These are phyloP conservation scores for Fusarium graminum DNA, from an alignment of 2,329 filamentous ascomycete genomes.

Conservation along the genomic window DNA sequence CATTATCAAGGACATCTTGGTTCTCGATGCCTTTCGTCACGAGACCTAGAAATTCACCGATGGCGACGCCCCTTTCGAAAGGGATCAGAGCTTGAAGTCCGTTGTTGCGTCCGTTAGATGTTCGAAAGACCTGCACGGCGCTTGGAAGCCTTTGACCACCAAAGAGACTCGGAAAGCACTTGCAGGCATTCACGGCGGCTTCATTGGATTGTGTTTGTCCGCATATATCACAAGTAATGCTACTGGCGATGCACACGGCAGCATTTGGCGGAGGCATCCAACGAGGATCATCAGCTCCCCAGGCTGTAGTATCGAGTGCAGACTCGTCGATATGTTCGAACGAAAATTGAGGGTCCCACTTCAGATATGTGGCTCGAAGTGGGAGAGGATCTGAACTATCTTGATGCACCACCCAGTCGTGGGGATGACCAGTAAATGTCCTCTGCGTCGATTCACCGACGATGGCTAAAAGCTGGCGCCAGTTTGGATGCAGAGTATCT, in stretches of 20 bases:
- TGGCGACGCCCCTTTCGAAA: not conserved
- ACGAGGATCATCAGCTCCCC: slow-evolving; percentile 3
- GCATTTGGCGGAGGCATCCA: not conserved
- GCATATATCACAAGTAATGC: not conserved
- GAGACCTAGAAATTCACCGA: slow-evolving; percentile 3
- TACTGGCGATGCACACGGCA: not conserved
- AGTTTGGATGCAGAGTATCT: slow-evolving; percentile 2
- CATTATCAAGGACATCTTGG: slow-evolving; percentile 4
- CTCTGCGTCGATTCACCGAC: not conserved
- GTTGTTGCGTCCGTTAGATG: slow-evolving; percentile 5
- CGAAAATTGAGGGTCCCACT: not conserved
- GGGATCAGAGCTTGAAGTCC: slow-evolving; percentile 1
- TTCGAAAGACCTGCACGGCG: slow-evolving; percentile 1
- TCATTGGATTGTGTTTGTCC: not conserved
- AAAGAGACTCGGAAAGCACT: not conserved
- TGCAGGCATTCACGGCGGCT: not conserved
- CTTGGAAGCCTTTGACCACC: not conserved
- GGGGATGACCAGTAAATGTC: not conserved
- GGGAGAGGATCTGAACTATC: not conserved
- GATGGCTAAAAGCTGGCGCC: slow-evolving; percentile 2
- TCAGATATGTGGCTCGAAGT: slow-evolving; percentile 1
- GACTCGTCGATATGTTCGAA: slow-evolving; percentile 5
- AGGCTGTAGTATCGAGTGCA: not conserved
- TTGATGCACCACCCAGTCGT: slow-evolving; percentile 12
- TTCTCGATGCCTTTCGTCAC: slow-evolving; percentile 2